These are phyloP conservation scores for Talaromyces sp. DNA, from an alignment of 2,329 filamentous ascomycete genomes.

Conservation along the genomic window DNA sequence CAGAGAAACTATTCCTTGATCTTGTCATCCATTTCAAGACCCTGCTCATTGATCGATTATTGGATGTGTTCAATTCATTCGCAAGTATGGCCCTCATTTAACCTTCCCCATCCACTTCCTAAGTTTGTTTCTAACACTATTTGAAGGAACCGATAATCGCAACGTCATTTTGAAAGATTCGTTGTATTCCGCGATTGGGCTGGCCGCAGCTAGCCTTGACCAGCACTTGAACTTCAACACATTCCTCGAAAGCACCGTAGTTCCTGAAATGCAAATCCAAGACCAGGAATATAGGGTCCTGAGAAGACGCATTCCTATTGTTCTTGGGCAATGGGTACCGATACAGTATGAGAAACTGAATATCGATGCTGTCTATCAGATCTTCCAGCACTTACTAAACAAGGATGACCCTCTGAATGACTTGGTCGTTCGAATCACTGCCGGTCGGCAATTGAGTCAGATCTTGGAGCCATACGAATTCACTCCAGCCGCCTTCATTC, in stretches of 20 bases:
- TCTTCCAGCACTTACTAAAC: slow-evolving; percentile 84
- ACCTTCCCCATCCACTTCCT: slow-evolving; percentile 5
- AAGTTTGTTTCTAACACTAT: slow-evolving; percentile 18
- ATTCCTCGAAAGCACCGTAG: slow-evolving; percentile 74
- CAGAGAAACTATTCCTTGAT: slow-evolving; percentile 91
- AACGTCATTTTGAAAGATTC: slow-evolving; percentile 89
- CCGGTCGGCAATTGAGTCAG: slow-evolving; percentile 78
- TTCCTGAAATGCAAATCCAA: slow-evolving; percentile 74
- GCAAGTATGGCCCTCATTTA: slow-evolving; percentile 56
- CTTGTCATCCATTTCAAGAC: slow-evolving; percentile 86
- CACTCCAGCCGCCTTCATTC: slow-evolving; percentile 70
- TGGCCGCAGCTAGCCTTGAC: slow-evolving; percentile 76
- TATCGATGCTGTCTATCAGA: slow-evolving; percentile 77
- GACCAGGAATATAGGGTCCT: slow-evolving; percentile 75
- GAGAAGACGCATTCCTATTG: slow-evolving; percentile 81
- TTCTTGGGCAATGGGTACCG: slow-evolving; percentile 86
- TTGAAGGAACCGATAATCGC: slow-evolving; percentile 57
- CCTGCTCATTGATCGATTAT: slow-evolving; percentile 74
- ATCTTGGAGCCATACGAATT: slow-evolving; percentile 87
- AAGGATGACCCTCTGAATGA: slow-evolving; percentile 79
- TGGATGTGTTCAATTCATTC: slow-evolving; percentile 80
- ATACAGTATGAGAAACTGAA: slow-evolving; percentile 72
- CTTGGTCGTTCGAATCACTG: slow-evolving; percentile 86
- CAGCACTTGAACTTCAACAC: slow-evolving; percentile 79
- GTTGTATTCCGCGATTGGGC: slow-evolving; percentile 88